Evolutionary conservation across 805 yeast species (phyloP), one percentile per base, ranked within the genome.

Genomic region (Candida ipomoeae): DNA sequence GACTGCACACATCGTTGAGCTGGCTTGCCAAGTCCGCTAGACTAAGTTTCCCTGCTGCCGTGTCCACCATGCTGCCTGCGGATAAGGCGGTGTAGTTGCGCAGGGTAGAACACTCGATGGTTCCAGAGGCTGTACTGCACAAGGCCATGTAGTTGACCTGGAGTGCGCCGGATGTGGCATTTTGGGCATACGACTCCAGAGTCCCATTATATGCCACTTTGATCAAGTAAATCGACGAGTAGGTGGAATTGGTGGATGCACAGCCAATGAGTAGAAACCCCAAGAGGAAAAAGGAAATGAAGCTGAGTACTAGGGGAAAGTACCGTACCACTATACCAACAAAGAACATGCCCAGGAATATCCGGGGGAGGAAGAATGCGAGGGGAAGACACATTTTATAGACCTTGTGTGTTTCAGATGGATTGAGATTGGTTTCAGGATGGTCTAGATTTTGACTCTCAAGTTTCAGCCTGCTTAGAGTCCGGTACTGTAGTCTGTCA

Each of bases 231-330:
- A 79, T 75, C 1, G 78, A 70, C 2, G 81, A 73, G 58, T 79
- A 82, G 0, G 74, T 64, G 0, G 66, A 40, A 5, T 67, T 52
- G 0, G 70, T 49, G 17, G 68, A 68, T 18, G 78, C 71, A 48
- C 86, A 81, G 2, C 89, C 86, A 5, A 82, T 59, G 11, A 84
- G 64, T 5, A 84, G 65, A 61, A 82, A 84, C 1, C 81, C 71
- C 17, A 83, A 63, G 5, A 85, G 63, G 51, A 82, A 75, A 2
- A 76, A 67, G 0, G 79, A 61, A 17, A 82, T 75, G 53, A 83
- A 65, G 34, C 80, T 69, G 3, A 79, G 56, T 0, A 74, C 36
- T 17, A 57, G 54, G 21, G 57, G 50, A 47, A 55, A 52, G 46
- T 44, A 51, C 39, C 46, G 54, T 48, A 47, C 35, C 18, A 57